Evolutionary conservation across 148 eudicot genomes (phyloP).

Genomic region (Rhododendron ferrugineum): DNA sequence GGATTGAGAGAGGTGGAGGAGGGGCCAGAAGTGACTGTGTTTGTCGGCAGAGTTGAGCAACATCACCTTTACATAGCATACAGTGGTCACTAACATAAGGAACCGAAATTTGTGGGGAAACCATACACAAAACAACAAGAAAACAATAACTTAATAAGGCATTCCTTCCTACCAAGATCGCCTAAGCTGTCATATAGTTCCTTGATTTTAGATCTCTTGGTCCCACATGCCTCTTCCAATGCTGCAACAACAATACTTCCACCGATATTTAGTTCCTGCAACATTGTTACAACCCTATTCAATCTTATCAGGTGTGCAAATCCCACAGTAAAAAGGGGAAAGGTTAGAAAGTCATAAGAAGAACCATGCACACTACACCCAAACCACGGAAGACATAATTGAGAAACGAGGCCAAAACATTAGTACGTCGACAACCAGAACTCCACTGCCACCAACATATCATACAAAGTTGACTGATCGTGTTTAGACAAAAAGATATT

Average conservation of each 20-base stretch:
- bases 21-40: conserved; percentile 78
- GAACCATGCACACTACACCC: too few species aligned
- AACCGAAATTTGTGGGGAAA: background rate
- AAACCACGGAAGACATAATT: background rate
- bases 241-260: conserved; percentile 75
- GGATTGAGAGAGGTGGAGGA: conserved; percentile 75
- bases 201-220: conserved; percentile 67
- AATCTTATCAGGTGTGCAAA: background rate
- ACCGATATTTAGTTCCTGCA: conserved; percentile 89
- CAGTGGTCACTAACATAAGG: conserved; percentile 8
- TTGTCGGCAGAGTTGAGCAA: conserved; percentile 94
- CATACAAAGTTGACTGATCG: background rate
- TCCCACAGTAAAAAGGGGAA: background rate
- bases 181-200: conserved; percentile 70
- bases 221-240: conserved; percentile 90
- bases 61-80: conserved; percentile 59
- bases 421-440: background rate
- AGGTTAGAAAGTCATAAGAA: background rate
- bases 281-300: conserved; percentile 8
- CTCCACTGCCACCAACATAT: background rate
- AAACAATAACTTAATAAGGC: background rate
- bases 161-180: conserved; percentile 73
- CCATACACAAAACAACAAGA: background rate
- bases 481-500: background rate
- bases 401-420: background rate